These are phyloP conservation scores for Hypoxylon subgilvum DNA, from an alignment of 495 filamentous ascomycete genomes.

Conservation along the genomic window DNA sequence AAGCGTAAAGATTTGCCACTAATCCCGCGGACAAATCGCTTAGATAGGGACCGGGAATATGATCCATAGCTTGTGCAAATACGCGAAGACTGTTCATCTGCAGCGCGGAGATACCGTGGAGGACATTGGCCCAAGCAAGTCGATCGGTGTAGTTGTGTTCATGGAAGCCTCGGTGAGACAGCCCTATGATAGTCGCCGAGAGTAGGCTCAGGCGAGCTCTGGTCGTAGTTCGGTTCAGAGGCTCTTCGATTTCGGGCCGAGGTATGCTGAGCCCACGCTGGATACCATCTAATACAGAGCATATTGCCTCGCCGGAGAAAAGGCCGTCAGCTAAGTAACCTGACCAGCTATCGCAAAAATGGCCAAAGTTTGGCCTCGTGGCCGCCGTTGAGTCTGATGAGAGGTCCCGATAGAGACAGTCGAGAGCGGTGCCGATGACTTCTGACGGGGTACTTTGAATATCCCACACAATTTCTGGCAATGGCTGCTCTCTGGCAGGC, in stretches of 20 bases:
- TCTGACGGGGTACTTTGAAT: constrained; percentile 8
- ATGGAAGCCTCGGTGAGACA: constrained; percentile 2
- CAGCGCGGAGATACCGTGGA: constrained; percentile 29
- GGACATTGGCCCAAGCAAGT: constrained; percentile 22
- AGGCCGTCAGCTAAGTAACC: constrained; percentile 9
- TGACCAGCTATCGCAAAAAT: constrained; percentile 33
- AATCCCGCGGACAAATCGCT: constrained; percentile 13
- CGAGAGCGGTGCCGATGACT: constrained; percentile 20
- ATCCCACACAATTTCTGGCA: constrained; percentile 11
- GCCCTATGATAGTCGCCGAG: constrained; percentile 27
- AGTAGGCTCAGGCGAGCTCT: constrained; percentile 24
- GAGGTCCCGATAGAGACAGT: constrained; percentile 16
- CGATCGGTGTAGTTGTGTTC: constrained; percentile 1
- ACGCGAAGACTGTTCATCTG: constrained; percentile 26
- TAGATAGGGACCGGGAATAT: constrained; percentile 28
- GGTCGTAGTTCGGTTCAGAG: background rate
- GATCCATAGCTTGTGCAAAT: constrained; percentile 23
- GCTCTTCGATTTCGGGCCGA: background rate
- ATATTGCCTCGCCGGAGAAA: constrained; percentile 20
- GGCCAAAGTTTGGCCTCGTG: constrained; percentile 7
- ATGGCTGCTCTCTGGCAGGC: too few species aligned
- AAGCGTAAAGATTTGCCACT: constrained; percentile 17
- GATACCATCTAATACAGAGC: constrained; percentile 30
- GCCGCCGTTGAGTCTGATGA: background rate
- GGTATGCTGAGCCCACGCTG: constrained; percentile 4